These are phyloP conservation scores for Rhizophagus sp. DNA, from an alignment of 192 early-diverging fungal species.

Conservation along the genomic window DNA sequence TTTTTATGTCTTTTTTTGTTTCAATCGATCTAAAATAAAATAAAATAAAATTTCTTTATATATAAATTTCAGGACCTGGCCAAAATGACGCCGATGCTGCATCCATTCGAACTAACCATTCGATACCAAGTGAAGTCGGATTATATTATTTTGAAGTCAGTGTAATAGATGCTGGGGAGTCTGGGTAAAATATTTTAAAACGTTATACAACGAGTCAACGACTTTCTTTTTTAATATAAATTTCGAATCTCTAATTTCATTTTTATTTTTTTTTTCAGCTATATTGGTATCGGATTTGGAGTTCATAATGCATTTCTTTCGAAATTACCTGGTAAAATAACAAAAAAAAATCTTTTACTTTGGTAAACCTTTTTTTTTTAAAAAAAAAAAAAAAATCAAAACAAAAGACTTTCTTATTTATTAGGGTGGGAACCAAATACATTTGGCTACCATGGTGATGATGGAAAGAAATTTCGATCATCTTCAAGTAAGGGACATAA, in stretches of 20 bases:
- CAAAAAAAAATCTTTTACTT: too few species aligned
- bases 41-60: background rate
- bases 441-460: conserved; percentile 92
- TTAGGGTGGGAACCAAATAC: conserved; percentile 79
- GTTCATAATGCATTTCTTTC: conserved; percentile 40
- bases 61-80: conserved; percentile 46
- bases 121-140: conserved; percentile 73
- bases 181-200: conserved; percentile 41
- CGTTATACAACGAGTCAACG: background rate
- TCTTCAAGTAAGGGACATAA: conserved; percentile 55
- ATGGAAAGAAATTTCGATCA: conserved; percentile 73
- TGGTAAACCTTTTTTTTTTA: too few species aligned
- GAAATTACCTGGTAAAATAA: conserved; percentile 73
- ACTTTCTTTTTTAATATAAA: background rate
- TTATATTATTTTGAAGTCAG: conserved; percentile 86
- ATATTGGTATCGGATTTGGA: conserved; percentile 81
- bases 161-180: conserved; percentile 75
- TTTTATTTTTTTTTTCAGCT: conserved; percentile 43
- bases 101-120: conserved; percentile 65
- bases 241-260: background rate
- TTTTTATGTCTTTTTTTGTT: background rate
- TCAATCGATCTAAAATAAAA: background rate
- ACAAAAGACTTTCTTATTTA: background rate
- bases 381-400: background rate
- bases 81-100: conserved; percentile 72